These are phyloP conservation scores for Xylariomycetidae sp. DNA, from an alignment of 2,329 filamentous ascomycete species.

Conservation along the genomic window DNA sequence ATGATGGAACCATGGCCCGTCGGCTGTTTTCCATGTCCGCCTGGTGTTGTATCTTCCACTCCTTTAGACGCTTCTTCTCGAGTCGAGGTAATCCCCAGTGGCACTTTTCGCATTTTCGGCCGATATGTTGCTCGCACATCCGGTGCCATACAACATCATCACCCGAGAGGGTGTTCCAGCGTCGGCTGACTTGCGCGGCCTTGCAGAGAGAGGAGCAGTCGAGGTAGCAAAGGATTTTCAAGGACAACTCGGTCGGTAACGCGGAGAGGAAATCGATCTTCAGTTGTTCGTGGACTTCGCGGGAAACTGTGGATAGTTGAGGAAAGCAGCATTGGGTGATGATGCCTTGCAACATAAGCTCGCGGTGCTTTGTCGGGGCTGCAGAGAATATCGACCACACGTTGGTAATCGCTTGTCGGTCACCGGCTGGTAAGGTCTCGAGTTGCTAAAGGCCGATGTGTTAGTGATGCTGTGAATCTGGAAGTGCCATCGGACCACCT, in stretches of 20 bases:
- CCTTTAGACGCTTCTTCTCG: slow-evolving; percentile 80
- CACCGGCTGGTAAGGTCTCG: slow-evolving; percentile 70
- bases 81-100: slow-evolving; percentile 90
- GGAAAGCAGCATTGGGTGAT: slow-evolving; percentile 97
- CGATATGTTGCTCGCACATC: slow-evolving; percentile 91
- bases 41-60: slow-evolving; percentile 74
- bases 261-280: slow-evolving; percentile 95
- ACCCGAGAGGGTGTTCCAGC: slow-evolving; percentile 87
- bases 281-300: slow-evolving; percentile 86
- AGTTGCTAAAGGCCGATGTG: slow-evolving; percentile 55
- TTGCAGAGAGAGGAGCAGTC: slow-evolving; percentile 94
- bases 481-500: slow-evolving; percentile 29
- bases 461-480: background rate
- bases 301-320: slow-evolving; percentile 86
- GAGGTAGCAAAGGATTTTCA: slow-evolving; percentile 87
- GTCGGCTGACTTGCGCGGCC: slow-evolving; percentile 84
- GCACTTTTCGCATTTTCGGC: slow-evolving; percentile 80
- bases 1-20: slow-evolving; percentile 13
- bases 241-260: slow-evolving; percentile 81
- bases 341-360: slow-evolving; percentile 94
- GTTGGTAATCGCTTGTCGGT: slow-evolving; percentile 93
- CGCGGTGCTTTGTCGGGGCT: slow-evolving; percentile 86
- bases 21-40: slow-evolving; percentile 46
- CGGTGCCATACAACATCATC: slow-evolving; percentile 97
- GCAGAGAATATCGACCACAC: slow-evolving; percentile 98